A percentile compares a stretch with the other conserved stretches of the same genome.
These are phyloP conservation scores for Oxytropis ochrocephala DNA, from an alignment of 306 rosid genomes.

Conservation along the genomic window DNA sequence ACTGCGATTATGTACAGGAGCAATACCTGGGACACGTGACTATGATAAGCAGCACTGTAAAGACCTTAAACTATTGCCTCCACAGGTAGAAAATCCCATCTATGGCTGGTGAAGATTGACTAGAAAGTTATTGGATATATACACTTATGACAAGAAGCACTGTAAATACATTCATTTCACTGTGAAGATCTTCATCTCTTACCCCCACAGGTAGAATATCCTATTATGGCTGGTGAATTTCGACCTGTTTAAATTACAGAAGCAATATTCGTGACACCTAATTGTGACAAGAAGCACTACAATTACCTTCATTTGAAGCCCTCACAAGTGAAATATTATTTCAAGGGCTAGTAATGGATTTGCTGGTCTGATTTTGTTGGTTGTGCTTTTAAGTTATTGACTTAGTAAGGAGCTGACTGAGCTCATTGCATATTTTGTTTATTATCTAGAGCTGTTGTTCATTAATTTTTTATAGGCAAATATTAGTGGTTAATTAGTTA, in stretches of 20 bases:
- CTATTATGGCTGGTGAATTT: slow-evolving; percentile 80
- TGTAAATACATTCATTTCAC: slow-evolving; percentile 24
- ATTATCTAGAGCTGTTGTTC: background rate
- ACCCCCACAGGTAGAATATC: slow-evolving; percentile 84
- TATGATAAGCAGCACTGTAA: slow-evolving; percentile 76
- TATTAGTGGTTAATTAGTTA: too few relatives aligned
- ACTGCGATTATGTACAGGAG: slow-evolving; percentile 79
- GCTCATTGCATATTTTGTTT: background rate
- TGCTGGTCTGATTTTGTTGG: background rate
- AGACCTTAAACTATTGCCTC: slow-evolving; percentile 76
- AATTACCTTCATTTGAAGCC: slow-evolving; percentile 9
- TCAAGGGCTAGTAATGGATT: background rate
- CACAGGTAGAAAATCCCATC: slow-evolving; percentile 80
- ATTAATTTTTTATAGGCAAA: too few relatives aligned
- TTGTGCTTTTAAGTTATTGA: background rate
- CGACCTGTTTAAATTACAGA: background rate
- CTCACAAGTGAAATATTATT: background rate
- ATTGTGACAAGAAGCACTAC: slow-evolving; percentile 43
- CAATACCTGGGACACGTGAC: slow-evolving; percentile 80
- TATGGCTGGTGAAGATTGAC: slow-evolving; percentile 65
- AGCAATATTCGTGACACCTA: background rate
- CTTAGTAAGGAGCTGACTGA: background rate
- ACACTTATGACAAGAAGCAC: slow-evolving; percentile 68
- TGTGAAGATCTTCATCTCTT: slow-evolving; percentile 69
- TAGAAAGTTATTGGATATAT: background rate